These are phyloP conservation scores for Omphalea diandra DNA, from an alignment of 441 rosid species.

Conservation along the genomic window DNA sequence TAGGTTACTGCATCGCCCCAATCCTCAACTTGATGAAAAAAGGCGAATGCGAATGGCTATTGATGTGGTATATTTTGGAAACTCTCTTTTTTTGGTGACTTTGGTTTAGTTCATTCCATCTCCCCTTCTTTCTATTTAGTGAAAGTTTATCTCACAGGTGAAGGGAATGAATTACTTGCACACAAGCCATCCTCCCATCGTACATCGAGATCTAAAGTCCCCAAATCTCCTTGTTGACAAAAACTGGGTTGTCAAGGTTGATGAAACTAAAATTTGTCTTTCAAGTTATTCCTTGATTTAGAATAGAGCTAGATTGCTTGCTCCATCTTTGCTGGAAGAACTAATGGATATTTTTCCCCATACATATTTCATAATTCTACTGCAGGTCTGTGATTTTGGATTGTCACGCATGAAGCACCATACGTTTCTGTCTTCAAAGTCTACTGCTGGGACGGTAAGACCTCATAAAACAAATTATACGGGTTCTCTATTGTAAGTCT, in stretches of 20 bases:
- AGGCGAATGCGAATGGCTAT: conserved; percentile 95
- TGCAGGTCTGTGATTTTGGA: conserved; percentile 93
- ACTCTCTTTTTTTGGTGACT: background rate
- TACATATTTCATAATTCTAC: conserved; percentile 3
- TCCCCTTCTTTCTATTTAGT: conserved; percentile 19
- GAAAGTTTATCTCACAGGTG: conserved; percentile 51
- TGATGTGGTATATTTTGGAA: conserved; percentile 71
- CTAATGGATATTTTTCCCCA: background rate
- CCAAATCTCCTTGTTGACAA: conserved; percentile 98
- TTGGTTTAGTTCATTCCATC: background rate
- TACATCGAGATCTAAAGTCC: conserved; percentile 95
- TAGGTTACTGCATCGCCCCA: conserved; percentile 82
- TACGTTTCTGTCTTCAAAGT: conserved; percentile 91
- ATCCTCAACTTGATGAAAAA: conserved; percentile 71
- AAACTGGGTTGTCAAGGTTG: conserved; percentile 97
- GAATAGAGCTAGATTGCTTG: conserved; percentile 8
- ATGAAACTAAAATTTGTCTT: conserved; percentile 7
- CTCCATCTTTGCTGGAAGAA: conserved; percentile 13
- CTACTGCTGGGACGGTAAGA: conserved; percentile 98
- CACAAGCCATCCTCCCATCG: conserved; percentile 92
- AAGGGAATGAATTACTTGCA: conserved; percentile 99
- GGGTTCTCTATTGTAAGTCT: background rate
- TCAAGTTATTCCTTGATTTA: conserved; percentile 6
- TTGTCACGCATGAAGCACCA: conserved; percentile 93
- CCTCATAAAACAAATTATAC: background rate